A percentile compares a stretch with the other conserved stretches of the same genome.
These are phyloP conservation scores for Epicoccum nigrum DNA, from an alignment of 2,329 filamentous ascomycete species.

Conservation along the genomic window DNA sequence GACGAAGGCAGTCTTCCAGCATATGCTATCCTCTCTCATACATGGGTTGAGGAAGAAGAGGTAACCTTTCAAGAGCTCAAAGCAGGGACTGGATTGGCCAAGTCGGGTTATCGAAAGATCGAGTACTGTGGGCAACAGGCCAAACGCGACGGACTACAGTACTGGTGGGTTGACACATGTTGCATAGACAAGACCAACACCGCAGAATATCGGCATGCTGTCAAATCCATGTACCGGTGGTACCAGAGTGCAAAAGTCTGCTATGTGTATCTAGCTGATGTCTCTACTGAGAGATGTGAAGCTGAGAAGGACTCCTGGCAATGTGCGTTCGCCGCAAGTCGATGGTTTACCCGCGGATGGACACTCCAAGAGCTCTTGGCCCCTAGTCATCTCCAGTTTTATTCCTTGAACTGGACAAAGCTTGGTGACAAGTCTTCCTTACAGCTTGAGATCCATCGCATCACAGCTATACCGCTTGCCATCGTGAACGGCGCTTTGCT, in stretches of 20 bases:
- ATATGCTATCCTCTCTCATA: background rate
- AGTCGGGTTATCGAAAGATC: background rate
- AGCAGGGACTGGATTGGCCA: background rate
- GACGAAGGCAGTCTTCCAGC: background rate
- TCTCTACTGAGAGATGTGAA: background rate
- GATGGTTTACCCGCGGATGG: background rate
- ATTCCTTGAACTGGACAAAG: background rate
- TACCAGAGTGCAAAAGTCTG: background rate
- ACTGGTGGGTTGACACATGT: background rate
- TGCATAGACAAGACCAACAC: background rate
- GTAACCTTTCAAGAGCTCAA: background rate
- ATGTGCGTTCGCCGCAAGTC: background rate
- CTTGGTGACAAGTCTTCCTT: background rate
- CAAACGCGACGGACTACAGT: background rate
- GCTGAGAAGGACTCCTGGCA: too few relatives aligned
- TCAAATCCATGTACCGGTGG: background rate
- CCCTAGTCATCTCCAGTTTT: background rate
- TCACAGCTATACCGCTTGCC: background rate
- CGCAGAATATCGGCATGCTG: background rate
- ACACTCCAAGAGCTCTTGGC: background rate
- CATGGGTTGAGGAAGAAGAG: background rate
- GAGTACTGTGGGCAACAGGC: background rate
- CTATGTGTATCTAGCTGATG: background rate
- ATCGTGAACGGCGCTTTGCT: background rate
- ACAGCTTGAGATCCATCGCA: background rate